Conservation (phyloP, 192 early-diverging fungal genomes). For the Backusella liffmaniae region DNA sequence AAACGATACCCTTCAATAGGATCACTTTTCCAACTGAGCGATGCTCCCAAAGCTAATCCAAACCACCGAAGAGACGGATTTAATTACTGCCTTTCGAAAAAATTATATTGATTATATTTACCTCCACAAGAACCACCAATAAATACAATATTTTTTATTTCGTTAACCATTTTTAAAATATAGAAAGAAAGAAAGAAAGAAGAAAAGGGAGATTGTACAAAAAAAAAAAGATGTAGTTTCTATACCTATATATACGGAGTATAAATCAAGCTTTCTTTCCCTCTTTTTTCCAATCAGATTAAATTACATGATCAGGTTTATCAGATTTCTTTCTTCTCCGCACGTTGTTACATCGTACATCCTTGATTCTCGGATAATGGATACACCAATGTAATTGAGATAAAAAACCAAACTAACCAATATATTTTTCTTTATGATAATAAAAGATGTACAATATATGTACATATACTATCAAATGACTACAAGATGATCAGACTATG, state of each 20-base stretch:
- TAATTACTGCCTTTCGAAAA: background rate
- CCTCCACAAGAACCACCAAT: conserved; percentile 54
- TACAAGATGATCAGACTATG: background rate
- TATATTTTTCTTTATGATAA: background rate
- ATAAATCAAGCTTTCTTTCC: background rate
- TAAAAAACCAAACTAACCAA: background rate
- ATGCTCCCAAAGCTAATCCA: conserved; percentile 32
- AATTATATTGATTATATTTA: conserved; percentile 13
- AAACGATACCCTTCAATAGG: conserved; percentile 47
- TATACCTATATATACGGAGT: background rate
- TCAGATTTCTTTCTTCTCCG: conserved; percentile 3
- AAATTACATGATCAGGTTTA: background rate
- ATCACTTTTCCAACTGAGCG: conserved; percentile 29
- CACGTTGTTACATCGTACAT: background rate
- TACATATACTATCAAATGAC: background rate
- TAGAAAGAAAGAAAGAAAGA: background rate
- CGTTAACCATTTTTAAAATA: conserved; percentile 1
- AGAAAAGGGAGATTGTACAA: background rate
- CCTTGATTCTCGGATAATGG: background rate
- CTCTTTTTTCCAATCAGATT: background rate
- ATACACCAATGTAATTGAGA: background rate
- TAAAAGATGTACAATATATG: background rate
- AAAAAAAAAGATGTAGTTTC: background rate
- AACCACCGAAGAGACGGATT: background rate
- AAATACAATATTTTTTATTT: conserved; percentile 36